phyloP scores from a whole-genome alignment of 2,329 filamentous ascomycete species.

The Rachicladosporium sp. region DNA sequence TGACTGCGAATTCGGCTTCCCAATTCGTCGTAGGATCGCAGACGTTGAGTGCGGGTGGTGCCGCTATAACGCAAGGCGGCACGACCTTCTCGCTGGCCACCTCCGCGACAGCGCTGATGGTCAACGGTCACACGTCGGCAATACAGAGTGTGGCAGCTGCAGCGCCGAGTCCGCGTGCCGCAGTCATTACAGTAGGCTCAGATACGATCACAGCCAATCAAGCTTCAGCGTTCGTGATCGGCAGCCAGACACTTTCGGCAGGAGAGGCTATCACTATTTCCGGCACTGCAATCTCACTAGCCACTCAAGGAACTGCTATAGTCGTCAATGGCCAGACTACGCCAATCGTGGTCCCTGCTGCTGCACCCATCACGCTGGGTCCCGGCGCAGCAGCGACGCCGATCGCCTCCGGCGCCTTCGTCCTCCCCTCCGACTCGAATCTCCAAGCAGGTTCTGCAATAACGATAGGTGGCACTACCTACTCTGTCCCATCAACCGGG shows the following conservation, averaged over 20 bases:
- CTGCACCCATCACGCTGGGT: background rate
- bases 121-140: constrained; percentile 24
- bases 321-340: constrained; percentile 12
- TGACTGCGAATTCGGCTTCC: constrained; percentile 34
- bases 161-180: too few species aligned
- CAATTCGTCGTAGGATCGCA: constrained; percentile 31
- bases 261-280: constrained; percentile 17
- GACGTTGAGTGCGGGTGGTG: constrained; percentile 25
- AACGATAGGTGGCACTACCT: too few species aligned
- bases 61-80: constrained; percentile 23
- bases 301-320: constrained; percentile 8
- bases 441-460: too few species aligned
- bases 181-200: constrained; percentile 2
- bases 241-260: constrained; percentile 15
- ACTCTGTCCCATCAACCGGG: too few species aligned
- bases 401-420: too few species aligned
- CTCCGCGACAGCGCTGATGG: constrained; percentile 27
- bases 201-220: constrained; percentile 12
- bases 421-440: too few species aligned
- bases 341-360: constrained; percentile 3
- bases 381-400: too few species aligned
- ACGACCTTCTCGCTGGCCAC: constrained; percentile 29
- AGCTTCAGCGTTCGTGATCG: constrained; percentile 14
- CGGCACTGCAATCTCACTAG: constrained; percentile 10
- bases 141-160: too few species aligned